These are phyloP conservation scores for Claviceps fusiformis DNA, from an alignment of 2,329 filamentous ascomycete genomes.

Conservation along the genomic window DNA sequence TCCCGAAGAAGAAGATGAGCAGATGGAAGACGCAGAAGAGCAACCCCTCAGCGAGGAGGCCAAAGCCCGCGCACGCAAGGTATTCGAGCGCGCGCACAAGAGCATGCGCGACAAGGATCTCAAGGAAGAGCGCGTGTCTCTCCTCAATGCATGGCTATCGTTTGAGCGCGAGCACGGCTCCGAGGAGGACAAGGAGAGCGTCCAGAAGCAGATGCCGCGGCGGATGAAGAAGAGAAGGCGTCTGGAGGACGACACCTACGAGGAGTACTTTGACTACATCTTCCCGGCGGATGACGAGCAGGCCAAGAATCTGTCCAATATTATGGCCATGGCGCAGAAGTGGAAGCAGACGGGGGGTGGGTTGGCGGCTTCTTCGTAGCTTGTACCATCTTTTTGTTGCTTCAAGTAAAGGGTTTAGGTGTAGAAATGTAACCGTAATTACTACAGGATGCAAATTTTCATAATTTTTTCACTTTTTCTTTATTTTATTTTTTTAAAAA, in stretches of 20 bases:
- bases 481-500: no score
- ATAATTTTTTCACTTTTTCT: no score
- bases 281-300: constrained; percentile 92
- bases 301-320: constrained; percentile 66
- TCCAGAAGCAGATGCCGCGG: constrained; percentile 88
- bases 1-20: constrained; percentile 55
- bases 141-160: constrained; percentile 83
- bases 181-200: constrained; percentile 59
- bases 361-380: constrained; percentile 13
- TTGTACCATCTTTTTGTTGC: background rate
- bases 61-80: constrained; percentile 63
- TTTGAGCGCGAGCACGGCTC: constrained; percentile 82
- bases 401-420: no score
- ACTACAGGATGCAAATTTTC: no score
- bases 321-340: constrained; percentile 72
- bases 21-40: constrained; percentile 43
- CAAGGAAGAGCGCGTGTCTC: constrained; percentile 83
- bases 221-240: constrained; percentile 84
- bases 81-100: constrained; percentile 78
- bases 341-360: constrained; percentile 56
- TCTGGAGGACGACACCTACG: constrained; percentile 78
- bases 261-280: constrained; percentile 95
- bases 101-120: constrained; percentile 80
- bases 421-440: background rate
- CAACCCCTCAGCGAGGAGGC: constrained; percentile 66